Evolutionary conservation across 2,329 filamentous ascomycete genomes (phyloP), one percentile per base, ranked within the genome.

Genomic region (Phialophora expanda): DNA sequence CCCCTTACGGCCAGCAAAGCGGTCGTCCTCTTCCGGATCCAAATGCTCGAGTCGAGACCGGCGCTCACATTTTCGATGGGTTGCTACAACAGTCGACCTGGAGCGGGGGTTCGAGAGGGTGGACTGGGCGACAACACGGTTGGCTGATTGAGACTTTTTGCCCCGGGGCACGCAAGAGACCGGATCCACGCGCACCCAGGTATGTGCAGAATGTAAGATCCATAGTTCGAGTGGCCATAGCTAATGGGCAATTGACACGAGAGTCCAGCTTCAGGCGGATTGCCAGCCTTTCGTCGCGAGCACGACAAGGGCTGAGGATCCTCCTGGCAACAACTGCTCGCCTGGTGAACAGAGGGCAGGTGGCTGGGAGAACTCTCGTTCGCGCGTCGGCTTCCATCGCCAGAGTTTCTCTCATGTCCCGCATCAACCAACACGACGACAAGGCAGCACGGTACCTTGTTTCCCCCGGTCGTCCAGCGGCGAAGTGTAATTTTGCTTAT

Each of bases 201-300:
- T 56, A 20, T 55, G 51, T 41, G 53, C 50, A 58, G 60, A 41
- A 50, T 17, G 60, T 63, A 56, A 63, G 64, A 58, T 38, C 55
- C 38, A 46, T 57, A 51, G 22, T n/a, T 26, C 20, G 28, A 32
- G 56, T 56, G 41, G 46, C 57, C 62, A 63, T 65, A 62, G 65
- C 65, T 64, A 63, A 59, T 65, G 61, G 60, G 62, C 56, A 41
- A 17, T 54, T 62, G 58, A 58, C 50, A 46, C 63, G 41, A 63
- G 48, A 64, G 50, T 51, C 17, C 44, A 63, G 53, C 20, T 38
- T 6, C 17, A 54, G 26, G 53, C 34, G 12, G 48, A 53, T 44
- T 22, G 54, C 38, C 41, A 61, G 55, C 50, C 50, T 64, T 66
- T 26, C 48, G 48, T 22, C 22, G 34, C 20, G n/a, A 34, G 24